Percentiles rank a stretch among this genome's conserved stretches.
These are phyloP conservation scores for Cyclotella atomus DNA, from an alignment of 108 stramenopile species.

Conservation along the genomic window DNA sequence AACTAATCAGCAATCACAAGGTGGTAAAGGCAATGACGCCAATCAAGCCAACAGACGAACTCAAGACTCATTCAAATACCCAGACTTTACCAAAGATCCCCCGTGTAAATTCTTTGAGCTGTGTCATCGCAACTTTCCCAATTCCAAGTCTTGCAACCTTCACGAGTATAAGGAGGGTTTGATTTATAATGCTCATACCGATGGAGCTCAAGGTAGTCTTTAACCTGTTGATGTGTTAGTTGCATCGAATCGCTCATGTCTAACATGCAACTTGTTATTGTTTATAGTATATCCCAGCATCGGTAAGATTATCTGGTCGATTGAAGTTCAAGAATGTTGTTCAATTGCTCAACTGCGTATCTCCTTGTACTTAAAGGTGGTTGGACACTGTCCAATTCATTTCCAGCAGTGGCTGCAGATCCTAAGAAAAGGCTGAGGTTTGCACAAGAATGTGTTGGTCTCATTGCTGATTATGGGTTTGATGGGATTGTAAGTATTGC, in stretches of 20 bases:
- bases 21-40: background rate
- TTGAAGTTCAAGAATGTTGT: too few species aligned
- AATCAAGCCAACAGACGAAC: background rate
- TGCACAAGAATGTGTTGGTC: constrained; percentile 31
- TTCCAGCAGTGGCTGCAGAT: constrained; percentile 30
- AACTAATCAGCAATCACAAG: too few species aligned
- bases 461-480: constrained; percentile 42
- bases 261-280: too few species aligned
- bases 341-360: too few species aligned
- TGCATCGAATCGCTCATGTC: background rate
- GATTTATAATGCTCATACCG: constrained; percentile 21
- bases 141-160: constrained; percentile 31
- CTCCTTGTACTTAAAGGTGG: constrained; percentile 28
- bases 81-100: constrained; percentile 14
- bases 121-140: constrained; percentile 46
- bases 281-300: too few species aligned
- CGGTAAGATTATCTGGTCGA: too few species aligned
- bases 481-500: constrained; percentile 27
- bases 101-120: constrained; percentile 33
- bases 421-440: constrained; percentile 12
- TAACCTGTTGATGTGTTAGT: background rate
- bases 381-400: constrained; percentile 26
- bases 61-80: background rate
- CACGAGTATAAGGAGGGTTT: constrained; percentile 30
- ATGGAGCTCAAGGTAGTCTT: constrained; percentile 29